Conservation (phyloP, 1,284 basidiomycete species). For the Pseudozyma thailandica region DNA sequence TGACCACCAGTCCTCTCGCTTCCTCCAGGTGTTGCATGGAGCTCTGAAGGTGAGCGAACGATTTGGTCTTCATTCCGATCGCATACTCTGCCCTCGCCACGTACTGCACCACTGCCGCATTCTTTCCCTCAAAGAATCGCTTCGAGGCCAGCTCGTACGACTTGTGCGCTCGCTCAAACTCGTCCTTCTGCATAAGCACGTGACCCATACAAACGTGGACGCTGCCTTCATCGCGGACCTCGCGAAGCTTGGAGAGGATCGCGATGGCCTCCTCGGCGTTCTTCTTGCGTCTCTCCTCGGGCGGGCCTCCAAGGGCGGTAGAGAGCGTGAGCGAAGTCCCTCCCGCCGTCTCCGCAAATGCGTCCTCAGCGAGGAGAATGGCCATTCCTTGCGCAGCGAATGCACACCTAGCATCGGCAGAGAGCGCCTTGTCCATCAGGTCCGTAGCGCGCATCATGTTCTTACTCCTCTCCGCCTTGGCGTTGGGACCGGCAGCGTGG, state of each 20-base stretch:
- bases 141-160: slow-evolving; percentile 62
- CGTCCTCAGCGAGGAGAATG: slow-evolving; percentile 64
- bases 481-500: slow-evolving; percentile 50
- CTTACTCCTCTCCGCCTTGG: slow-evolving; percentile 57
- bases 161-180: slow-evolving; percentile 62
- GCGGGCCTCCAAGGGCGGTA: slow-evolving; percentile 24
- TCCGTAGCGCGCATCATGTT: slow-evolving; percentile 64
- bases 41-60: slow-evolving; percentile 46
- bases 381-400: slow-evolving; percentile 67
- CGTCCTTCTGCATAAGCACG: slow-evolving; percentile 64
- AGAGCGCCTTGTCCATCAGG: slow-evolving; percentile 65
- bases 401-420: slow-evolving; percentile 53
- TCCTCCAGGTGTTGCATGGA: slow-evolving; percentile 53
- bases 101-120: slow-evolving; percentile 60
- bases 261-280: slow-evolving; percentile 63
- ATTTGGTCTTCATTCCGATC: slow-evolving; percentile 57
- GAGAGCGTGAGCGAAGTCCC: slow-evolving; percentile 36
- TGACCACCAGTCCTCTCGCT: slow-evolving; percentile 41
- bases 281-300: slow-evolving; percentile 49
- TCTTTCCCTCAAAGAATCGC: slow-evolving; percentile 43
- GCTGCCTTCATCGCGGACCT: slow-evolving; percentile 64
- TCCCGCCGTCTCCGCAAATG: slow-evolving; percentile 51
- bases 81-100: slow-evolving; percentile 62
- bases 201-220: slow-evolving; percentile 67
- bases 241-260: slow-evolving; percentile 63